Evolutionary conservation across 2,329 filamentous ascomycete species (phyloP).

Genomic region (Sporothrix brunneoviolacea): DNA sequence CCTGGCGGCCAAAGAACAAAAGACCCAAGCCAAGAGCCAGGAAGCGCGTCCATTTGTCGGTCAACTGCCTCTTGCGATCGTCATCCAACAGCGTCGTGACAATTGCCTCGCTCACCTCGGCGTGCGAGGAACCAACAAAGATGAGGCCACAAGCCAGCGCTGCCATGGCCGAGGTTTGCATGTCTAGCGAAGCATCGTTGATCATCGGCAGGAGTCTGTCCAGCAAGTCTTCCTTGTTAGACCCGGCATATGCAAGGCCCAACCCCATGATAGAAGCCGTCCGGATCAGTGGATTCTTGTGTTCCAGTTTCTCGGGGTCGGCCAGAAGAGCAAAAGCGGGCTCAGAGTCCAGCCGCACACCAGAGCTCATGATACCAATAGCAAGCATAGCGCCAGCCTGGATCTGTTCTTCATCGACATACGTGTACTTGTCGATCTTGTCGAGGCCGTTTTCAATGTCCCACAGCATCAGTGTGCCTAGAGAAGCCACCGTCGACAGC

Average conservation of each 20-base stretch:
- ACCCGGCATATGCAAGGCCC: constrained; percentile 88
- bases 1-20: constrained; percentile 92
- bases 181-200: constrained; percentile 73
- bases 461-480: constrained; percentile 88
- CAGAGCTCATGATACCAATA: constrained; percentile 92
- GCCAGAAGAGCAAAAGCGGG: constrained; percentile 81
- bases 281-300: constrained; percentile 69
- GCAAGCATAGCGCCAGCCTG: constrained; percentile 87
- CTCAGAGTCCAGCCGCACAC: constrained; percentile 82
- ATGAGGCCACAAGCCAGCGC: constrained; percentile 84
- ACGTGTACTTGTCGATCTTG: constrained; percentile 91
- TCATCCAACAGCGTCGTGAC: constrained; percentile 91
- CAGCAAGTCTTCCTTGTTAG: constrained; percentile 82
- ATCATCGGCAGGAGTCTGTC: constrained; percentile 83
- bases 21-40: constrained; percentile 89
- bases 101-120: constrained; percentile 86
- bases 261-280: constrained; percentile 92
- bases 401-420: constrained; percentile 72
- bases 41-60: constrained; percentile 98
- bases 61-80: constrained; percentile 81
- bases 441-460: constrained; percentile 88
- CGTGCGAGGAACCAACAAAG: constrained; percentile 86
- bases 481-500: constrained; percentile 89
- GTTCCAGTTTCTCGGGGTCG: constrained; percentile 71
- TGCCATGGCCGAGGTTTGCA: constrained; percentile 96